These are phyloP conservation scores for Trypanosomatidae sp. DNA, from an alignment of 208 protist species.

Conservation along the genomic window DNA sequence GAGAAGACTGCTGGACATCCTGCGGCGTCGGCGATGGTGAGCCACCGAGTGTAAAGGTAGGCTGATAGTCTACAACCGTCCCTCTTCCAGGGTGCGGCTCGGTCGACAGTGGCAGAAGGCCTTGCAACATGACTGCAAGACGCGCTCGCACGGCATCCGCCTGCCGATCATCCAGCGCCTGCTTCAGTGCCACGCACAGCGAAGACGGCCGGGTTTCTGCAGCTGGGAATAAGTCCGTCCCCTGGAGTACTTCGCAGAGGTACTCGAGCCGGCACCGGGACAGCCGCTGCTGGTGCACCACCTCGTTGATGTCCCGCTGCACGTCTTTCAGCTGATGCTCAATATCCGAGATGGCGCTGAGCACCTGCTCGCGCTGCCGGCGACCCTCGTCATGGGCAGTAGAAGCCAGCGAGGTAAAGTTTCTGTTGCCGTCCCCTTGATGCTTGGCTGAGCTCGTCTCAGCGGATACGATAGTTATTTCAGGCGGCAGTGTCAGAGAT, in stretches of 20 bases:
- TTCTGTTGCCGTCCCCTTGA: neutral
- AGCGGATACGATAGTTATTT: neutral
- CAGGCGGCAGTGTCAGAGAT: neutral
- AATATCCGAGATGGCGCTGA: slow-evolving; percentile 47
- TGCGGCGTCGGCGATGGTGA: neutral
- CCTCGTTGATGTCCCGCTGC: slow-evolving; percentile 49
- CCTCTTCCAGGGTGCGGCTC: neutral
- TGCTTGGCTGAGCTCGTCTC: neutral
- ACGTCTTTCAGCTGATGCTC: slow-evolving; percentile 48
- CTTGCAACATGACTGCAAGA: neutral
- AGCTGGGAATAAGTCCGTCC: neutral
- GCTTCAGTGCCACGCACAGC: slow-evolving; percentile 19
- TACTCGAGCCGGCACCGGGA: slow-evolving; percentile 25
- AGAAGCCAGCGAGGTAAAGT: neutral
- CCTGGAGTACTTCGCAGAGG: slow-evolving; percentile 29
- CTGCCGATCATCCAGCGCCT: slow-evolving; percentile 22
- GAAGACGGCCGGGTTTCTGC: neutral
- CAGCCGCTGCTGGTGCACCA: slow-evolving; percentile 29
- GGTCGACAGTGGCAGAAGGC: neutral
- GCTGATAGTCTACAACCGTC: neutral
- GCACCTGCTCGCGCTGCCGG: slow-evolving; percentile 39
- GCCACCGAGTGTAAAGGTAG: neutral
- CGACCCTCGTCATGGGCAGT: slow-evolving; percentile 20
- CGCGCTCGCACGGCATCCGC: slow-evolving; percentile 7
- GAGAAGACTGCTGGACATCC: neutral